A percentile compares a stretch with the other conserved stretches of the same genome.
Evolutionary conservation across 108 stramenopile genomes (phyloP).

Genomic region (Hondaea fermentalgiana): DNA sequence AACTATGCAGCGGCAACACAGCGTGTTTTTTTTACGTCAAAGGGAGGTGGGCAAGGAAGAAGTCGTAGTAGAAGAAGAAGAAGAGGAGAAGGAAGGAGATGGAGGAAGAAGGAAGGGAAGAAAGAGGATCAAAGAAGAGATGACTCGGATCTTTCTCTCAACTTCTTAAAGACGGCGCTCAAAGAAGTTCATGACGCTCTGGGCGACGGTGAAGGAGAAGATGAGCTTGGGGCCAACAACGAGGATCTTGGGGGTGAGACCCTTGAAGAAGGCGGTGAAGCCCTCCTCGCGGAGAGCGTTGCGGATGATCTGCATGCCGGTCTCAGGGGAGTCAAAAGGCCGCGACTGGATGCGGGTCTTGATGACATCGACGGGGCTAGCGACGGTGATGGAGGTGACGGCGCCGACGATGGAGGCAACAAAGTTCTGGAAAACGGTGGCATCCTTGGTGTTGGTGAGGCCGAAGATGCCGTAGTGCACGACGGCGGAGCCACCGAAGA

Average conservation of each 20-base stretch:
- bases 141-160: too few species aligned
- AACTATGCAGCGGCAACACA: too few species aligned
- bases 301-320: conserved; percentile 52
- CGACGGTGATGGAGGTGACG: conserved; percentile 58
- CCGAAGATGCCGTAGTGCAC: conserved; percentile 45
- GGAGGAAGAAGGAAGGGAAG: too few species aligned
- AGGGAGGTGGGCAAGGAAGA: too few species aligned
- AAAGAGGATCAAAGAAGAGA: too few species aligned
- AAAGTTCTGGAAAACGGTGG: conserved; percentile 36
- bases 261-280: conserved; percentile 60
- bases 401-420: conserved; percentile 33
- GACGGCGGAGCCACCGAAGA: conserved; percentile 62
- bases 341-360: conserved; percentile 66
- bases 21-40: too few species aligned
- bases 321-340: conserved; percentile 61
- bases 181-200: conserved; percentile 61
- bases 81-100: too few species aligned
- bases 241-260: conserved; percentile 61
- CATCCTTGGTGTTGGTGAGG: conserved; percentile 34
- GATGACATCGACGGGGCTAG: conserved; percentile 63
- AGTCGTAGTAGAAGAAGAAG: too few species aligned
- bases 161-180: neutral
- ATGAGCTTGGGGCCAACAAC: conserved; percentile 69
- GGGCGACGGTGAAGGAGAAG: conserved; percentile 69
- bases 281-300: conserved; percentile 62